Evolutionary conservation across 805 yeast species (phyloP).

Genomic region (Scheffersomyces ergatensis): DNA sequence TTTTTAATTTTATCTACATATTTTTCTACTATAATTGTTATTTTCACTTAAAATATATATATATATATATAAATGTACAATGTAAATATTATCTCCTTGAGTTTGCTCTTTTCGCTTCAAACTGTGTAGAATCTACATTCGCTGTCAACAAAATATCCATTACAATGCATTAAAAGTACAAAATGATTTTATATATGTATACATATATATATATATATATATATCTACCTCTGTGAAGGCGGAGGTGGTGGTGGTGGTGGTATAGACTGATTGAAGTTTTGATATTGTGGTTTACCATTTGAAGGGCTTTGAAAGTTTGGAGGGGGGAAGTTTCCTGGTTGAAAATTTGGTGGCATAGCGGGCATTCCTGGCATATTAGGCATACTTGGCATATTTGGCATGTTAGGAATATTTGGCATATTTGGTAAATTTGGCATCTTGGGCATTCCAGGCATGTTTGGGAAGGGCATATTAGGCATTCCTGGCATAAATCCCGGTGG

Average conservation of each 20-base stretch:
- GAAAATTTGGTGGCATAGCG: slow-evolving; percentile 20
- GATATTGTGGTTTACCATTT: slow-evolving; percentile 6
- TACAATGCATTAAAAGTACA: neutral
- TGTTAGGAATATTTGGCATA: slow-evolving; percentile 21
- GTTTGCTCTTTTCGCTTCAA: too few species aligned
- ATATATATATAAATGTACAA: neutral
- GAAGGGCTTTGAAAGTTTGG: slow-evolving; percentile 1
- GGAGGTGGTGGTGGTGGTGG: slow-evolving; percentile 19
- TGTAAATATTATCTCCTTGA: neutral
- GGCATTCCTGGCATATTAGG: slow-evolving; percentile 24
- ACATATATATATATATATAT: neutral
- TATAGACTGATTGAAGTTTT: slow-evolving; percentile 6
- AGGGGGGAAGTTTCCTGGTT: neutral
- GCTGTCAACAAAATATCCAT: neutral
- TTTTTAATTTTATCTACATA: too few species aligned
- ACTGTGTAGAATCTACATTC: too few species aligned
- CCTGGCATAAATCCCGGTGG: slow-evolving; percentile 11
- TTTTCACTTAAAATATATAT: too few species aligned
- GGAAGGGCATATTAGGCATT: slow-evolving; percentile 9
- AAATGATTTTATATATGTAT: neutral
- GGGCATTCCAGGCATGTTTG: slow-evolving; percentile 13
- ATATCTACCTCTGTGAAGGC: slow-evolving; percentile 6
- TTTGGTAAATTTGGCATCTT: slow-evolving; percentile 23
- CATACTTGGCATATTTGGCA: slow-evolving; percentile 21
- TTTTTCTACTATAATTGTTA: too few species aligned